Conservation (phyloP, 2,329 filamentous ascomycete species). For the Colletotrichum paranaense region DNA sequence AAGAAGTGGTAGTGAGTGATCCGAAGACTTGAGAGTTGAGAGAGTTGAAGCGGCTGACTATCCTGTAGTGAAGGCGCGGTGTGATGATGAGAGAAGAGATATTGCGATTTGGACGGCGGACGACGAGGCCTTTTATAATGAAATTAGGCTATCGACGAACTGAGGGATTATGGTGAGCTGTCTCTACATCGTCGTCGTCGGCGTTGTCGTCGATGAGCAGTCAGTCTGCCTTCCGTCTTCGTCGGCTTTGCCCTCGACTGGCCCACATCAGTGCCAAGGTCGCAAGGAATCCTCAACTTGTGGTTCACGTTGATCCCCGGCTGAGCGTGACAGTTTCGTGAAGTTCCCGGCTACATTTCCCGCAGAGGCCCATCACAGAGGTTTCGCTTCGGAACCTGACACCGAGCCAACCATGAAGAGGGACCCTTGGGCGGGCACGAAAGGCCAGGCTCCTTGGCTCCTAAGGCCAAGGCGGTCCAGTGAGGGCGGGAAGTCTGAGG, state of each 20-base stretch:
- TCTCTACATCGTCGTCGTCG: not conserved
- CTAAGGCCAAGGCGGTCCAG: constrained; percentile 12
- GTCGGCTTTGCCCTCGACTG: not conserved
- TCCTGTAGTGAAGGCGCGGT: constrained; percentile 24
- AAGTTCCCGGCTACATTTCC: constrained; percentile 12
- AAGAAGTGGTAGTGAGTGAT: constrained; percentile 1
- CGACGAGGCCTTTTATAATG: constrained; percentile 28
- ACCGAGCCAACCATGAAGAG: not conserved
- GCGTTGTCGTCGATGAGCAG: not conserved
- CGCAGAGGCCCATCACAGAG: not conserved
- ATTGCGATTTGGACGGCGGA: not conserved
- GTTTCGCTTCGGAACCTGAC: not conserved
- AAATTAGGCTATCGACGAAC: not conserved
- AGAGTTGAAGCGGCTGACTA: constrained; percentile 31
- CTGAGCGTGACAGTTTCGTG: not conserved
- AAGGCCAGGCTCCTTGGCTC: constrained; percentile 16
- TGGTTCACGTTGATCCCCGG: constrained; percentile 3
- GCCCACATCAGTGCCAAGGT: constrained; percentile 3
- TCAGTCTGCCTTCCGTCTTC: constrained; percentile 12
- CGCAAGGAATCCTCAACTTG: constrained; percentile 8
- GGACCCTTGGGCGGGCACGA: not conserved
- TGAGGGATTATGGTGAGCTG: not conserved
- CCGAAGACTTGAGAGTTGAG: constrained; percentile 19
- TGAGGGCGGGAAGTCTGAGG: constrained; percentile 28
- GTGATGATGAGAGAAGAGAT: constrained; percentile 18